Conservation (phyloP, 805 yeast species). For the Zygosaccharomyces kombuchaensis region DNA sequence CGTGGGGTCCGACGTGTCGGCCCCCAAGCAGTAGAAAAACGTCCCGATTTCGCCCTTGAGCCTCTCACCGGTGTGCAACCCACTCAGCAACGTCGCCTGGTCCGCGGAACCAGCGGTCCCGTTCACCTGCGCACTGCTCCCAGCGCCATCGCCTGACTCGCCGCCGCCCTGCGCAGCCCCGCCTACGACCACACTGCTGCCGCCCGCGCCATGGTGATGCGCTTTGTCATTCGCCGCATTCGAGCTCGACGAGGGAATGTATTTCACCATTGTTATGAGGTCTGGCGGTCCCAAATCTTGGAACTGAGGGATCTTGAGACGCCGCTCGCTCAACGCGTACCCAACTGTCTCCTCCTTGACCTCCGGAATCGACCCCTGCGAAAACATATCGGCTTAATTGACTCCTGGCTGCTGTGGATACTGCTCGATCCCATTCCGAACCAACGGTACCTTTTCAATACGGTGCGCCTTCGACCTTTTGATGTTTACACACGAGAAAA, state of each 20-base stretch:
- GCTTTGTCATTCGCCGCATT: slow-evolving; percentile 5
- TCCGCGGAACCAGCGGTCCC: slow-evolving; percentile 15
- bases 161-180: neutral
- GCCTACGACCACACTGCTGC: neutral
- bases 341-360: slow-evolving; percentile 57
- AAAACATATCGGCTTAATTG: slow-evolving; percentile 25
- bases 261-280: slow-evolving; percentile 40
- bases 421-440: neutral
- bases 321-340: slow-evolving; percentile 59
- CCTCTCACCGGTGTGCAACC: slow-evolving; percentile 33
- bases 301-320: slow-evolving; percentile 53
- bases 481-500: neutral
- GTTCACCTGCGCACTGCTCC: slow-evolving; percentile 8
- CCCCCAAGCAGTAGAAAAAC: slow-evolving; percentile 67
- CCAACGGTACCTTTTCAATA: neutral
- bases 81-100: slow-evolving; percentile 18
- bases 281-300: slow-evolving; percentile 73
- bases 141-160: slow-evolving; percentile 6
- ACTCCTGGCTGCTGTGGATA: neutral
- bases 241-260: slow-evolving; percentile 28
- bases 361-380: slow-evolving; percentile 65
- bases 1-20: slow-evolving; percentile 71
- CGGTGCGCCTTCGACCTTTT: neutral
- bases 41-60: slow-evolving; percentile 59
- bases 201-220: slow-evolving; percentile 5